Evolutionary conservation across 2,329 filamentous ascomycete genomes (phyloP).

Genomic region (Nakataea oryzae): DNA sequence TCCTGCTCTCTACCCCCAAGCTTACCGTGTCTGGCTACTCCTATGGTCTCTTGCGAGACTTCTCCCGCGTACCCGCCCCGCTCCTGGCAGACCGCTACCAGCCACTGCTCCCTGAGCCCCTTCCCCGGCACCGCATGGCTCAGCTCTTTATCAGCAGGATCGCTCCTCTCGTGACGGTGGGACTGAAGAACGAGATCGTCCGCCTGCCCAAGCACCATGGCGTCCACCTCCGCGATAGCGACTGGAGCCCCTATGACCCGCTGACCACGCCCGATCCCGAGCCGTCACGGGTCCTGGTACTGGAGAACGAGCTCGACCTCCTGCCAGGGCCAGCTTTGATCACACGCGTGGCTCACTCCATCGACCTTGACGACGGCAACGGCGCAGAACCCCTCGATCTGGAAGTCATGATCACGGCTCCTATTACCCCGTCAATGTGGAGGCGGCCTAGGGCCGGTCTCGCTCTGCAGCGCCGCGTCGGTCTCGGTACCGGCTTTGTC

Average conservation of each 20-base stretch:
- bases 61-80: constrained; percentile 17
- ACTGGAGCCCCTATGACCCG: not conserved
- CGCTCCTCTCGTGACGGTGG: constrained; percentile 24
- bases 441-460: constrained; percentile 18
- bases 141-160: constrained; percentile 26
- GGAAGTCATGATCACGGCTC: constrained; percentile 19
- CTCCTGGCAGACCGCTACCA: constrained; percentile 27
- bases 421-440: not conserved
- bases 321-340: constrained; percentile 26
- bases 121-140: constrained; percentile 22
- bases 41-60: constrained; percentile 25
- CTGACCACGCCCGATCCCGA: not conserved
- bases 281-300: constrained; percentile 13
- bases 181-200: constrained; percentile 16
- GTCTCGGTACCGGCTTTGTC: constrained; percentile 23
- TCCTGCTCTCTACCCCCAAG: constrained; percentile 18
- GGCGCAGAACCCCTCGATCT: constrained; percentile 20
- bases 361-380: constrained; percentile 12
- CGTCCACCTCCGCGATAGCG: not conserved
- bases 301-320: constrained; percentile 26
- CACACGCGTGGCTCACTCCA: constrained; percentile 22
- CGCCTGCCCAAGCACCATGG: not conserved
- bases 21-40: constrained; percentile 27
- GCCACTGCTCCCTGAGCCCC: constrained; percentile 23
- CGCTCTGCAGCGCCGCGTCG: constrained; percentile 21